A percentile compares a stretch with the other conserved stretches of the same genome.
Conservation (phyloP, 192 early-diverging fungal genomes). For the Podila minutissima region DNA sequence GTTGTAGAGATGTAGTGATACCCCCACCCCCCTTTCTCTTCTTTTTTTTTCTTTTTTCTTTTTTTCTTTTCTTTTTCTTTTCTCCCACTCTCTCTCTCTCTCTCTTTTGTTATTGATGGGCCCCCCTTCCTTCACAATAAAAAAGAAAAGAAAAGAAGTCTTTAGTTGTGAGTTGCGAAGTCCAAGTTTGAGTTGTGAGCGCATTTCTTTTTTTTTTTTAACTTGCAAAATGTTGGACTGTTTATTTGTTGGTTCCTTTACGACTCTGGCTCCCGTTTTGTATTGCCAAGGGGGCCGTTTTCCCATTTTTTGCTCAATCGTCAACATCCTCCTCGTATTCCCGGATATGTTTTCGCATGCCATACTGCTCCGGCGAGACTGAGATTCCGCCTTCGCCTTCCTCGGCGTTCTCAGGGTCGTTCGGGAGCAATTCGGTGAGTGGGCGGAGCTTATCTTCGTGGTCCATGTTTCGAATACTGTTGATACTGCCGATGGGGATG, state of each 20-base stretch:
- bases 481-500: slow-evolving; percentile 31
- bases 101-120: no score
- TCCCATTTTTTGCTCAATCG: not conserved
- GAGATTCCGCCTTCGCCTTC: slow-evolving; percentile 4
- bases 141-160: not conserved
- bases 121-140: not conserved
- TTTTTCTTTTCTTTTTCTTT: not conserved
- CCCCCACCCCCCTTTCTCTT: no score
- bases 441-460: slow-evolving; percentile 19
- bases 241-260: no score
- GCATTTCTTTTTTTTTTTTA: no score
- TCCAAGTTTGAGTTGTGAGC: no score
- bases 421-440: slow-evolving; percentile 10
- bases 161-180: not conserved
- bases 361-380: slow-evolving; percentile 10
- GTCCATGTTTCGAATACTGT: slow-evolving; percentile 36
- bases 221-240: no score
- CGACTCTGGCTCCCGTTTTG: no score
- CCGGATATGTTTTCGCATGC: slow-evolving; percentile 21
- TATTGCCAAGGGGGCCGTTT: no score
- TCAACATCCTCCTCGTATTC: slow-evolving; percentile 1
- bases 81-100: no score
- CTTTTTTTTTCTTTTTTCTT: not conserved
- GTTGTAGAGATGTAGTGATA: not conserved
- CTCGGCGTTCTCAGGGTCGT: slow-evolving; percentile 2